Conservation (phyloP, 2,329 filamentous ascomycete genomes). For the Botrytis sinoallii region DNA sequence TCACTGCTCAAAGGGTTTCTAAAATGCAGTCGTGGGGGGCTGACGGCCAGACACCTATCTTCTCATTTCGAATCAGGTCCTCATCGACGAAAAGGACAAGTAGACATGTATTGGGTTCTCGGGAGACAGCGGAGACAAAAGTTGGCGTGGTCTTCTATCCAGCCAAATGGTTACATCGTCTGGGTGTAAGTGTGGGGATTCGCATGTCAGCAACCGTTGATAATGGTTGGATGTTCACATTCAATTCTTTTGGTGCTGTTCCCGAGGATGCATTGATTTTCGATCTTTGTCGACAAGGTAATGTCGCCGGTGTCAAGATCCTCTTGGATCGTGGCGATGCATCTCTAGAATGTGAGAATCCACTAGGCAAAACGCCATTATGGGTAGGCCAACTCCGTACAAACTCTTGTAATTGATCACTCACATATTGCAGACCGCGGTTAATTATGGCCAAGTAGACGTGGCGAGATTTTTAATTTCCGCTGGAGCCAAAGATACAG, state of each 20-base stretch:
- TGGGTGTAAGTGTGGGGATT: neutral
- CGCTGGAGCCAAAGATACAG: neutral
- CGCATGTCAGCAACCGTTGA: neutral
- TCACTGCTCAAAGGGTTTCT: neutral
- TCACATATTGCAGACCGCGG: neutral
- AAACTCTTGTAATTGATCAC: too few species aligned
- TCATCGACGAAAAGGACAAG: neutral
- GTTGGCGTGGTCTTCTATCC: neutral
- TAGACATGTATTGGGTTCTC: neutral
- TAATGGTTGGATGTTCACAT: slow-evolving; percentile 1
- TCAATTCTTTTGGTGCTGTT: neutral
- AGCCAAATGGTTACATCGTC: neutral
- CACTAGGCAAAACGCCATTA: neutral
- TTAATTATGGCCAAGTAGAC: neutral
- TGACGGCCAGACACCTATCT: neutral
- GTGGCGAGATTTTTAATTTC: neutral
- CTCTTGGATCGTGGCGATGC: slow-evolving; percentile 6
- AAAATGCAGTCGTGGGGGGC: neutral
- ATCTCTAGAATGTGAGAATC: neutral
- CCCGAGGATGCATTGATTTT: slow-evolving; percentile 7
- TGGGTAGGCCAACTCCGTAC: neutral
- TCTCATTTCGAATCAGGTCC: neutral
- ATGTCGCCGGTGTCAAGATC: slow-evolving; percentile 13
- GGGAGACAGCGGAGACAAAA: neutral
- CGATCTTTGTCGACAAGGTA: slow-evolving; percentile 7